A percentile compares a stretch with the other conserved stretches of the same genome.
phyloP scores from a whole-genome alignment of 495 filamentous ascomycete genomes.

The Neurospora sp. region DNA sequence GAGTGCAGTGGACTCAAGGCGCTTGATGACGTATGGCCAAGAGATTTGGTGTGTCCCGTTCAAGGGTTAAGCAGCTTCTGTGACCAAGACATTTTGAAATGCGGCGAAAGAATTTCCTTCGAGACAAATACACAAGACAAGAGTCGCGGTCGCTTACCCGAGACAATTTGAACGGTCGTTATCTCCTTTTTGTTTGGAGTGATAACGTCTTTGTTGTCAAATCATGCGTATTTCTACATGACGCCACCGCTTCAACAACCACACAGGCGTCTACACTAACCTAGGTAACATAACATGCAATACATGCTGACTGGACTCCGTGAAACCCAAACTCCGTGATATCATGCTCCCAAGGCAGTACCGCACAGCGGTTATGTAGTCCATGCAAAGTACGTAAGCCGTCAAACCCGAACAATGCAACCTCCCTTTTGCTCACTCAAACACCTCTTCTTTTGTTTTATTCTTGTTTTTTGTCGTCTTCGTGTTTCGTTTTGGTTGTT shows the following conservation, averaged over 20 bases:
- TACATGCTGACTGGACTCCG: neutral
- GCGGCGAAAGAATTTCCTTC: neutral
- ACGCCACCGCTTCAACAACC: neutral
- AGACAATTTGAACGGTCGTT: neutral
- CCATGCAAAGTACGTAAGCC: neutral
- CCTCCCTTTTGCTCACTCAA: neutral
- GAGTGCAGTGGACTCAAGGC: no score
- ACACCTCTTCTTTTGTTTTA: neutral
- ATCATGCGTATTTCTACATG: neutral
- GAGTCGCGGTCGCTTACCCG: neutral
- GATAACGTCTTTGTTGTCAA: neutral
- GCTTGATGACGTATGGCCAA: neutral
- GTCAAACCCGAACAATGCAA: neutral
- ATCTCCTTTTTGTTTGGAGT: neutral
- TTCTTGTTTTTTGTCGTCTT: neutral
- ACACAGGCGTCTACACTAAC: neutral
- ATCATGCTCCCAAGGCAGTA: neutral
- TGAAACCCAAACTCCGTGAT: neutral
- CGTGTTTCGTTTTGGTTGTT: neutral
- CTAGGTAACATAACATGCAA: neutral
- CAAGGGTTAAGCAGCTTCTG: neutral
- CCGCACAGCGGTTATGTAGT: neutral
- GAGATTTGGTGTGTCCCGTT: neutral
- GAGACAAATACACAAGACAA: neutral
- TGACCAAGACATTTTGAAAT: neutral